Conservation (phyloP, 441 rosid genomes). For the Euphorbia schlechtendalii region DNA sequence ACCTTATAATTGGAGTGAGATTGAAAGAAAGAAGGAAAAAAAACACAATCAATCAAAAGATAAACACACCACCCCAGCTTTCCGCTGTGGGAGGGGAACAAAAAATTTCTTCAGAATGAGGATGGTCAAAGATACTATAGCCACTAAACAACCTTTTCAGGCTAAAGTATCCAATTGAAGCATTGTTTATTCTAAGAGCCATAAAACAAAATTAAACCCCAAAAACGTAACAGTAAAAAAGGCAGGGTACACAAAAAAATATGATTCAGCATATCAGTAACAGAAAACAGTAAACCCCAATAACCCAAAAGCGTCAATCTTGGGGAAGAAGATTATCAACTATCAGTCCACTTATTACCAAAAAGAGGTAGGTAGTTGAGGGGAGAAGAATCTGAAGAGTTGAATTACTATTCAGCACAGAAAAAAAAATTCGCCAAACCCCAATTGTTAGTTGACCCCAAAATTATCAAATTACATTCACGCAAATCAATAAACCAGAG, state of each 20-base stretch:
- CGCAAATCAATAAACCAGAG: conserved; percentile 1
- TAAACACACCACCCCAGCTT: background rate
- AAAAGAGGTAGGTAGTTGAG: background rate
- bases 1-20: background rate
- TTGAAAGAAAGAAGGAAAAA: background rate
- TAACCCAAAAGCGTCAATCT: background rate
- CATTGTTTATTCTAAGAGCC: background rate
- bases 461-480: conserved; percentile 6
- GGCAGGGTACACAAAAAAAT: background rate
- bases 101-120: background rate
- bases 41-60: background rate
- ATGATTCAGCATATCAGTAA: background rate
- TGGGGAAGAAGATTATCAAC: background rate
- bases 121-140: background rate
- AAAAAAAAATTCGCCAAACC: background rate
- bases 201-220: background rate
- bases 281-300: background rate
- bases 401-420: conserved; percentile 1
- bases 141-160: background rate
- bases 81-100: background rate
- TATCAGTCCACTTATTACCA: background rate
- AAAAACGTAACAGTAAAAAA: background rate
- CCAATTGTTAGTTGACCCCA: background rate
- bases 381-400: conserved; percentile 2
- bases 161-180: conserved; percentile 2